Evolutionary conservation across 2,329 filamentous ascomycete species (phyloP), one percentile per base, ranked within the genome.

Genomic region (Botrytis fragariae): DNA sequence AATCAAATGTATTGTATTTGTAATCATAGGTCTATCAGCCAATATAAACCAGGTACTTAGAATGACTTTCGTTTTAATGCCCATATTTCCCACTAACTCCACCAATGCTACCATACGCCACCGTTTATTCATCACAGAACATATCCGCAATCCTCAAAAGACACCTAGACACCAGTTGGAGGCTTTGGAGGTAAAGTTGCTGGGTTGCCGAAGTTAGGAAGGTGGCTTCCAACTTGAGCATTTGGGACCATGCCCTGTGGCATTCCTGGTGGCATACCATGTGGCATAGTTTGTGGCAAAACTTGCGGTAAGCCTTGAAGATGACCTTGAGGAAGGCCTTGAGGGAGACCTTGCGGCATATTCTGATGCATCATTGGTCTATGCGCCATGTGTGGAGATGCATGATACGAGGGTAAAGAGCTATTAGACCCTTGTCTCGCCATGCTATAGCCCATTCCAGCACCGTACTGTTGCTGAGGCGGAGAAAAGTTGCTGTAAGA

Each of bases 171-270:
- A 69, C 79, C 79, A 64, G 86, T 84, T 59, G 87, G 86, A 51
- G 87, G 87, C 77, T 88, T 88, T 16, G 86, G 84, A 64, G 87
- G 87, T 61, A 89, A 81, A 69, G 86, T 86, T 25, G 86, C 81
- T 8, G 86, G 85, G 45, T 86, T 86, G 44, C 86, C 87, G 81
- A 86, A 88, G 76, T 88, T 88, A n/a, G 86, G 85, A 71, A 88
- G 86, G 76, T 84, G 85, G 78, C 83, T 86, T 73, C 84, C 82
- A 72, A 79, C 72, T 72, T 80, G 79, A 62, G 76, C 79, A 73
- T 76, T 79, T 48, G 78, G 76, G 61, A 74, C 54, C 71, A 81
- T 78, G 10, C 76, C 76, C 67, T 77, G 78, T 22, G 76, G 69
- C 51, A 77, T 68, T 64, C 72, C 74, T 65, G 77, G 78, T 45